Conservation (phyloP, 2,329 filamentous ascomycete species). For the Ophiosphaerella narmari region DNA sequence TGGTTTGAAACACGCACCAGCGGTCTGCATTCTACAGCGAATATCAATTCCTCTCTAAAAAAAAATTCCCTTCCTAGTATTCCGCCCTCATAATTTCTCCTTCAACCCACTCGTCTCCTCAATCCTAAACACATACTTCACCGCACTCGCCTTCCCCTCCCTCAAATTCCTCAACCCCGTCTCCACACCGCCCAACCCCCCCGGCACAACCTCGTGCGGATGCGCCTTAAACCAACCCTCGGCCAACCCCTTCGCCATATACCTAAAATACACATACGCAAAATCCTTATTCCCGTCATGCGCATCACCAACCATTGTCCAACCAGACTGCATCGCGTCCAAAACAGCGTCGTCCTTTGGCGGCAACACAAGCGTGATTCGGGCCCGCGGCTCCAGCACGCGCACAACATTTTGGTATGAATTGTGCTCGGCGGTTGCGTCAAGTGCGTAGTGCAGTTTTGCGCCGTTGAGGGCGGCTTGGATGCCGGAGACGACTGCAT, state of each 20-base stretch:
- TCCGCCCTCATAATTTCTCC: constrained; percentile 8
- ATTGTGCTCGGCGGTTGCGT: constrained; percentile 62
- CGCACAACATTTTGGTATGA: constrained; percentile 45
- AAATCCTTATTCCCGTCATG: constrained; percentile 47
- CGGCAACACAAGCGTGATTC: constrained; percentile 49
- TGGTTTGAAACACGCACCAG: too few species aligned
- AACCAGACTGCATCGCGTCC: constrained; percentile 40
- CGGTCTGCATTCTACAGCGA: too few species aligned
- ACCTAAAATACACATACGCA: constrained; percentile 52
- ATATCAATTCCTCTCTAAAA: too few species aligned
- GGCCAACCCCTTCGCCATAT: constrained; percentile 52
- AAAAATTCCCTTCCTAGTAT: too few species aligned
- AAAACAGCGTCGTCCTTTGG: constrained; percentile 49
- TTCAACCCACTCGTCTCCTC: constrained; percentile 41
- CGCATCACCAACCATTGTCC: constrained; percentile 27
- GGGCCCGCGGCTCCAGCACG: constrained; percentile 43
- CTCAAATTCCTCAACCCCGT: constrained; percentile 60
- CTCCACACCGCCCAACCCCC: constrained; percentile 61
- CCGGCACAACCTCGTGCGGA: constrained; percentile 57
- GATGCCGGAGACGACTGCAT: constrained; percentile 47
- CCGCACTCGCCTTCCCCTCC: constrained; percentile 64
- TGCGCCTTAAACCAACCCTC: constrained; percentile 58
- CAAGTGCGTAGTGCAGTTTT: constrained; percentile 59
- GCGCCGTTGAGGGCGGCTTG: constrained; percentile 50
- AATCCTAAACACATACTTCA: constrained; percentile 67